Base-by-base conservation (phyloP, 1,284 basidiomycete species). In the Coniferiporia weirii region DNA sequence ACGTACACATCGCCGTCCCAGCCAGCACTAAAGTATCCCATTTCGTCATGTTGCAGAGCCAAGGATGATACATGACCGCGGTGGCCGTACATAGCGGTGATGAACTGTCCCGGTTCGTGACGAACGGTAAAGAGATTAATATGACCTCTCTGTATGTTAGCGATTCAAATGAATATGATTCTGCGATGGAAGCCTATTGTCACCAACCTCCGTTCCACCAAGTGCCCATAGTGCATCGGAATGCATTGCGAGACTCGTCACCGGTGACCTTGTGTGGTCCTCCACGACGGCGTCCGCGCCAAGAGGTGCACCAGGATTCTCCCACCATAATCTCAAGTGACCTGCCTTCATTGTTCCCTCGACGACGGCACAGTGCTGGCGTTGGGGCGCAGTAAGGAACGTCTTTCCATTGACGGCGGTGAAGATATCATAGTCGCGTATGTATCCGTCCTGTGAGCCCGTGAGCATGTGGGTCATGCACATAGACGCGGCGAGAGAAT, bases 1-100 rank as follows among this genome's bases (percentile, higher is more conserved):
- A 95, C 95, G 59, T 87, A 79, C 3, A 95, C 88, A 62, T 91
- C 85, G 3, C 93, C 89, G 70, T 99, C 97, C 95, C 95, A 98
- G 1, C 94, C 90, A 4, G 93, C 95, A 67, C 92, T 95, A 65
- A 95, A 85, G 63, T 95, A 83, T 0, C 87, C 82, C 65, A 87
- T 90, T 69, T 98, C 93, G 54, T 90, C 85, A 60, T 88, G 82
- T 59, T 87, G 80, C 59, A 99, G 75, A 0, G 87, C 82, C 51
- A 99, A 76, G 13, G 87, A 85, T n/a, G 95, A 97, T 5, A 99
- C 87, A 22, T 92, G 87, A 3, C 87, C 86, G 45, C 82, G 83
- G 61, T 95, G 92, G 0, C 82, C 85, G 59, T 75, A 67, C 70
- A 98, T 80, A 2, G 85, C 82, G 74, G 93, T 87, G 52, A 85